Conservation (phyloP, 257 asterid species). For the Solanum stenotomum region DNA sequence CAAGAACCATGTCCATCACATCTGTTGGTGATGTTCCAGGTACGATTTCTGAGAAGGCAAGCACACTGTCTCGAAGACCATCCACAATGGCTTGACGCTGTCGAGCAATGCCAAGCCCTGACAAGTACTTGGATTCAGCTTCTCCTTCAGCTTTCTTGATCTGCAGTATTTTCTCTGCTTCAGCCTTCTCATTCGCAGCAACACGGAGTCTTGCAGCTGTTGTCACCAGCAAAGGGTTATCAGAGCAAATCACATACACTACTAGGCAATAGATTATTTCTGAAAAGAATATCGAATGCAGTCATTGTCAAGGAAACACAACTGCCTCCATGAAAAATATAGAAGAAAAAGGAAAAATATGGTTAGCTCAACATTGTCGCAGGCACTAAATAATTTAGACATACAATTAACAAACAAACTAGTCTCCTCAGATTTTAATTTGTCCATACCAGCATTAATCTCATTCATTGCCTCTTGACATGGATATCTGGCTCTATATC, state of each 20-base stretch:
- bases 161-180: conserved; percentile 35
- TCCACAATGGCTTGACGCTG: conserved; percentile 41
- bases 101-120: conserved; percentile 34
- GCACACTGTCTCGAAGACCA: conserved; percentile 30
- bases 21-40: conserved; percentile 34
- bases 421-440: background rate
- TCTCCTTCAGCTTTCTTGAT: conserved; percentile 39
- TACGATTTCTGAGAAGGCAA: conserved; percentile 29
- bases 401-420: background rate
- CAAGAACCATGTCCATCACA: conserved; percentile 37
- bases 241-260: background rate
- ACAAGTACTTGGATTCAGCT: conserved; percentile 30
- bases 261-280: background rate
- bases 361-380: background rate
- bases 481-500: conserved; percentile 33
- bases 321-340: background rate
- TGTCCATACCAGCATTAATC: conserved; percentile 25
- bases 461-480: conserved; percentile 35
- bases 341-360: background rate
- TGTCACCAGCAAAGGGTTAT: background rate
- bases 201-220: conserved; percentile 37
- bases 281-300: background rate
- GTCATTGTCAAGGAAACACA: background rate
- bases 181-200: conserved; percentile 41
- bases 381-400: background rate